Conservation (phyloP, 176 grass and related monocot genomes). For the Carex pumila region DNA sequence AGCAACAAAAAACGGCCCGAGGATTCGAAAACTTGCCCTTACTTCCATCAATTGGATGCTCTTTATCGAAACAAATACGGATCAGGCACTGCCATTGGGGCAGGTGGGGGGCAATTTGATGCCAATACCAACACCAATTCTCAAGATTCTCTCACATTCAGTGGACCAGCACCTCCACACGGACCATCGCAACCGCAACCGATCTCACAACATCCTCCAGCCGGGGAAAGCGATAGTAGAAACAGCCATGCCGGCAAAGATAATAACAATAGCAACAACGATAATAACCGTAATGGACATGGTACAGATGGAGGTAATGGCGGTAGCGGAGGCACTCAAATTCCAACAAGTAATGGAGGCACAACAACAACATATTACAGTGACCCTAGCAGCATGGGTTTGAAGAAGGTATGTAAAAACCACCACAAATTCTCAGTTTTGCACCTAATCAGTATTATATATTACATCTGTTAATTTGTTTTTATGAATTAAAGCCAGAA, state of each 20-base stretch:
- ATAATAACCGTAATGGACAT: constrained; percentile 10
- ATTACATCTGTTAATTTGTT: background rate
- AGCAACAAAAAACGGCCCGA: constrained; percentile 91
- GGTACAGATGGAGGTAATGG: constrained; percentile 5
- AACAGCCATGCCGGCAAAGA: constrained; percentile 31
- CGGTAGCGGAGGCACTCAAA: constrained; percentile 27
- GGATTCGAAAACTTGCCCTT: constrained; percentile 96
- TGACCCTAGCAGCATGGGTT: constrained; percentile 21
- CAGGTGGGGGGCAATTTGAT: background rate
- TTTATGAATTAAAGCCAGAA: constrained; percentile 76
- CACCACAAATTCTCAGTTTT: constrained; percentile 17
- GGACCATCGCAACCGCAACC: constrained; percentile 18
- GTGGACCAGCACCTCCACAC: background rate
- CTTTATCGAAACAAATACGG: constrained; percentile 74
- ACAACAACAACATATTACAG: constrained; percentile 26
- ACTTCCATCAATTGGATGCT: constrained; percentile 97
- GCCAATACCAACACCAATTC: constrained; percentile 6
- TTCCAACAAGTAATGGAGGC: constrained; percentile 47
- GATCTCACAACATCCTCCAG: constrained; percentile 31
- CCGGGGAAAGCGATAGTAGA: constrained; percentile 23
- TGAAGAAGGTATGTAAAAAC: constrained; percentile 57
- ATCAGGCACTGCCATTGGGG: background rate
- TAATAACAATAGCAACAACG: constrained; percentile 14
- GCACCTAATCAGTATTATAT: background rate
- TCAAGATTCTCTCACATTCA: constrained; percentile 15